These are phyloP conservation scores for Trichoderma aggressivum DNA, from an alignment of 2,329 filamentous ascomycete species.

Conservation along the genomic window DNA sequence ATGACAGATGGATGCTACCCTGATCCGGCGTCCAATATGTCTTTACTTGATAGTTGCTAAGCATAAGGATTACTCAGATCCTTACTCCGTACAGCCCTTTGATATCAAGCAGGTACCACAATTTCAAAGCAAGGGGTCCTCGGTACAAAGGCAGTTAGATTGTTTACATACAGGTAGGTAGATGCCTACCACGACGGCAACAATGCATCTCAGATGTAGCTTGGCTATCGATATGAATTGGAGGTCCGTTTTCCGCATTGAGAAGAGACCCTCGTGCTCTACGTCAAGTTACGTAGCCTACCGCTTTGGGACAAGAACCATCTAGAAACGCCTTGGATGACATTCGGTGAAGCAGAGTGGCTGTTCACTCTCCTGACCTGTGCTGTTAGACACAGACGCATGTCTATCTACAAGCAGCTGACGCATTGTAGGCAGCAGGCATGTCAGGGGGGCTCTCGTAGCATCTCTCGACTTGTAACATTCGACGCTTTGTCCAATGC, in stretches of 20 bases:
- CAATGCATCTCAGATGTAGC: background rate
- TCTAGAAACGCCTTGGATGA: background rate
- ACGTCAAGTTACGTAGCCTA: background rate
- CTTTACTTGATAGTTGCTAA: background rate
- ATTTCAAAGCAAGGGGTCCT: background rate
- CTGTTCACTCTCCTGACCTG: background rate
- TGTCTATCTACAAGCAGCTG: background rate
- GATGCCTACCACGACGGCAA: too few relatives aligned
- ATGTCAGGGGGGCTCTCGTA: background rate
- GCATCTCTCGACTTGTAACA: background rate
- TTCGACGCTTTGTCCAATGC: background rate
- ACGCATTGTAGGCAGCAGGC: background rate
- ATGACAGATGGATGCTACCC: background rate
- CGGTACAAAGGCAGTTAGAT: background rate
- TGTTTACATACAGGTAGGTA: too few relatives aligned
- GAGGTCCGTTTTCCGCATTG: background rate
- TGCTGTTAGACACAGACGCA: background rate
- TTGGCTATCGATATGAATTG: background rate
- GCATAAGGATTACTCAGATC: background rate
- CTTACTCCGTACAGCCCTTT: background rate
- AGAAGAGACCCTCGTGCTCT: background rate
- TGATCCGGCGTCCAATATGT: background rate
- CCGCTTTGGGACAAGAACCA: background rate
- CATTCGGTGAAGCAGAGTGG: background rate
- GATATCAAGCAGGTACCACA: background rate